Evolutionary conservation across 2,329 filamentous ascomycete genomes (phyloP).

Genomic region (Dactylonectria macrodidyma): DNA sequence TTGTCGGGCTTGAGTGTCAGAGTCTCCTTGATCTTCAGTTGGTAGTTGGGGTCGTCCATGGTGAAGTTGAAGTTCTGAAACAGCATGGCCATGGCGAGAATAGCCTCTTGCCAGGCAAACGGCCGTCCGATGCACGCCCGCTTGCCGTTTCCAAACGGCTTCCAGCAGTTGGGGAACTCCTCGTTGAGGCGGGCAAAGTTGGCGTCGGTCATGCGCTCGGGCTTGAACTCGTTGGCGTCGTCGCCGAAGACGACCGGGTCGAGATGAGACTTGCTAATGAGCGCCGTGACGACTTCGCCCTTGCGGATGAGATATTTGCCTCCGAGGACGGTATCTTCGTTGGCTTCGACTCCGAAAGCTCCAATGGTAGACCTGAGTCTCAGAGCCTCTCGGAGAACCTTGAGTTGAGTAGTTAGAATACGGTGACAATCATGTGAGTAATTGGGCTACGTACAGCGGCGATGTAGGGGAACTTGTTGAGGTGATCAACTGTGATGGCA

Average conservation of each 20-base stretch:
- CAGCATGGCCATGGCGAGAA: constrained; percentile 73
- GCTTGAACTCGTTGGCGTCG: constrained; percentile 76
- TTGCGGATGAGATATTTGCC: constrained; percentile 74
- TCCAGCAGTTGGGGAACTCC: constrained; percentile 75
- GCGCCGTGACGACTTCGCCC: constrained; percentile 63
- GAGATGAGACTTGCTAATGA: constrained; percentile 70
- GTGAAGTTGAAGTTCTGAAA: constrained; percentile 81
- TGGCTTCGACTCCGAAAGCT: constrained; percentile 67
- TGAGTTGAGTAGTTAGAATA: not conserved
- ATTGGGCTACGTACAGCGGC: constrained; percentile 58
- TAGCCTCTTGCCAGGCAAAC: constrained; percentile 82
- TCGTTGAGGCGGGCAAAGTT: constrained; percentile 73
- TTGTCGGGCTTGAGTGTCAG: constrained; percentile 76
- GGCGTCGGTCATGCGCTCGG: constrained; percentile 81
- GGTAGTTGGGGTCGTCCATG: constrained; percentile 70
- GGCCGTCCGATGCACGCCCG: constrained; percentile 80
- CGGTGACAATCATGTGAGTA: not conserved
- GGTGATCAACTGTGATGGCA: constrained; percentile 71
- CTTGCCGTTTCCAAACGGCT: constrained; percentile 82
- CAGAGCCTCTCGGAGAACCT: constrained; percentile 74
- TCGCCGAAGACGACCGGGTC: constrained; percentile 77
- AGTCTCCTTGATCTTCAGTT: constrained; percentile 68
- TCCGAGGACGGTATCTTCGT: constrained; percentile 67
- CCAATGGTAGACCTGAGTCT: constrained; percentile 74
- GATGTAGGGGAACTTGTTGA: constrained; percentile 77